phyloP scores from a whole-genome alignment of 768 basidiomycete genomes.

The Lentinus brumalis region DNA sequence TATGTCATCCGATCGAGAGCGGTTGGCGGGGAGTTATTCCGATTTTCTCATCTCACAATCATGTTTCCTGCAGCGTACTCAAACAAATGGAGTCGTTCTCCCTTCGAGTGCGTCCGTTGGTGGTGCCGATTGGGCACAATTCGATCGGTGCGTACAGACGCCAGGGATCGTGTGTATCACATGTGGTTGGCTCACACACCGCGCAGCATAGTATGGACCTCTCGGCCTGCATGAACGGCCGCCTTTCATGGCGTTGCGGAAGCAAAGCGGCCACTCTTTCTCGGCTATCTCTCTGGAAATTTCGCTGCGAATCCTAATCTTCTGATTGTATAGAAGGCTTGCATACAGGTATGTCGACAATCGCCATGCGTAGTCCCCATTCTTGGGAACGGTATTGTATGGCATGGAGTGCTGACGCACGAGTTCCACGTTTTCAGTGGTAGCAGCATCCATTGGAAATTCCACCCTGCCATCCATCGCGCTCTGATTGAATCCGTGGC shows the following conservation, averaged over 20 bases:
- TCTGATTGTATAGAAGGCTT: constrained; percentile 8
- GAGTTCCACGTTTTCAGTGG: background rate
- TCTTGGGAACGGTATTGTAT: background rate
- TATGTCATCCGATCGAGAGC: background rate
- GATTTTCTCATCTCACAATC: background rate
- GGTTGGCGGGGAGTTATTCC: constrained; percentile 5
- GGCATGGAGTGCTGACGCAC: background rate
- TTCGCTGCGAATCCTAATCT: constrained; percentile 2
- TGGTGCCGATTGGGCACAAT: background rate
- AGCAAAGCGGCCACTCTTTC: constrained; percentile 9
- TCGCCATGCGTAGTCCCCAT: background rate
- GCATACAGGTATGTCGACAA: background rate
- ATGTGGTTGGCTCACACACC: background rate
- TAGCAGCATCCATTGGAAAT: background rate
- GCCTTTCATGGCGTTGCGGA: constrained; percentile 5
- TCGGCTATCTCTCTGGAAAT: constrained; percentile 17
- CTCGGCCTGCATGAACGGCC: background rate
- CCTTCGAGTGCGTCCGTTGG: background rate
- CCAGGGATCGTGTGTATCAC: background rate
- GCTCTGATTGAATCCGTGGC: background rate
- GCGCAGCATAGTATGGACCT: background rate
- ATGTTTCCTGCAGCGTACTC: background rate
- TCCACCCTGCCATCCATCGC: background rate
- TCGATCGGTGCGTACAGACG: background rate
- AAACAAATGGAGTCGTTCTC: too few species aligned